phyloP scores from a whole-genome alignment of 106 monocot species.

The Dactylorhiza incarnata region DNA sequence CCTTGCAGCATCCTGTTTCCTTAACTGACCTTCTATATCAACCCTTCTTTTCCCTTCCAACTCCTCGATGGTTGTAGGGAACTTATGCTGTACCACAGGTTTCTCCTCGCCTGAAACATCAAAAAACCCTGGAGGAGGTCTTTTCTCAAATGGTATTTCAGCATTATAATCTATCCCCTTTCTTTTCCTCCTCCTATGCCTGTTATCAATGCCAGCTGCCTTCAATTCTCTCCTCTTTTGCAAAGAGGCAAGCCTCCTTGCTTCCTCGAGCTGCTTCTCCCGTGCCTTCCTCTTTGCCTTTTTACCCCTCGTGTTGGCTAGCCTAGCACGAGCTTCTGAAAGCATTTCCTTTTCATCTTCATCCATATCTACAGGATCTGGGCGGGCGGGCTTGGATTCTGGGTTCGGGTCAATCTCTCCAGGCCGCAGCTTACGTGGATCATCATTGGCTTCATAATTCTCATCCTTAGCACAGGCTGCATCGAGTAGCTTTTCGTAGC shows the following conservation, averaged over 20 bases:
- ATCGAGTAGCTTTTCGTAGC: constrained; percentile 95
- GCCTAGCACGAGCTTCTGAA: constrained; percentile 91
- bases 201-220: constrained; percentile 87
- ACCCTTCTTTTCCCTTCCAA: constrained; percentile 90
- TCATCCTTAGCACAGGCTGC: constrained; percentile 94
- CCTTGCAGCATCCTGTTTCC: constrained; percentile 91
- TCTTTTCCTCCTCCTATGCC: constrained; percentile 78
- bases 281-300: constrained; percentile 98
- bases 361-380: constrained; percentile 99
- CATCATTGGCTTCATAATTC: constrained; percentile 82
- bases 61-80: constrained; percentile 95
- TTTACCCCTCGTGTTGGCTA: constrained; percentile 93
- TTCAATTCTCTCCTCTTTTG: constrained; percentile 95
- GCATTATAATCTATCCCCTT: constrained; percentile 96
- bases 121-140: constrained; percentile 92
- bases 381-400: constrained; percentile 93
- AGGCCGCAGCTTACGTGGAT: constrained; percentile 86
- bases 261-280: constrained; percentile 98
- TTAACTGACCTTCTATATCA: constrained; percentile 80
- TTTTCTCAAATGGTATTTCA: constrained; percentile 98
- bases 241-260: constrained; percentile 92
- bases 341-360: constrained; percentile 99
- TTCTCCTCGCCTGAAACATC: constrained; percentile 79
- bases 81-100: constrained; percentile 44
- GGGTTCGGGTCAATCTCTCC: constrained; percentile 99